A percentile compares a stretch with the other conserved stretches of the same genome.
Conservation (phyloP, 306 rosid species). For the Vigna trinervia region DNA sequence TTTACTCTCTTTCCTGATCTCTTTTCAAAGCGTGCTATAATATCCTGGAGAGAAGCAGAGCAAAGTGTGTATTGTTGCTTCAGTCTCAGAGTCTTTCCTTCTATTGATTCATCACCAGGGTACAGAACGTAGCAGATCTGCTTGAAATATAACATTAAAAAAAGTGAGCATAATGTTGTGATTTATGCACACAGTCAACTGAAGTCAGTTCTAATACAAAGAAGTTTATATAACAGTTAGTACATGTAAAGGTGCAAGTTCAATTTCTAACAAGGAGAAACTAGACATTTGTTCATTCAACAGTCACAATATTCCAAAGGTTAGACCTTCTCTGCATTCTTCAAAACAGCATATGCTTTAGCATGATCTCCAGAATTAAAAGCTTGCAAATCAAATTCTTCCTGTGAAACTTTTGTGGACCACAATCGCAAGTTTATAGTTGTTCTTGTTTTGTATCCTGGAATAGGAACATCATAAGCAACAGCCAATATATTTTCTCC, state of each 20-base stretch:
- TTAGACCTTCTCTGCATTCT: slow-evolving; percentile 86
- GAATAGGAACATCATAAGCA: slow-evolving; percentile 97
- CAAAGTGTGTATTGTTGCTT: slow-evolving; percentile 91
- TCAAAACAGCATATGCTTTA: slow-evolving; percentile 70
- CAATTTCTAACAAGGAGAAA: slow-evolving; percentile 23
- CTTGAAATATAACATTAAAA: slow-evolving; percentile 38
- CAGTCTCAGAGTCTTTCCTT: slow-evolving; percentile 85
- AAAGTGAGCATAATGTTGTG: slow-evolving; percentile 23
- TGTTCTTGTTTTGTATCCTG: slow-evolving; percentile 86
- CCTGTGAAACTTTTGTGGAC: slow-evolving; percentile 80
- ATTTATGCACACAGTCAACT: slow-evolving; percentile 14
- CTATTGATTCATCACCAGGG: slow-evolving; percentile 85
- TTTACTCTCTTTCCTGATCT: slow-evolving; percentile 62
- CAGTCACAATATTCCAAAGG: slow-evolving; percentile 18
- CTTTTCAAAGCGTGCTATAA: slow-evolving; percentile 77
- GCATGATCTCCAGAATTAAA: slow-evolving; percentile 86
- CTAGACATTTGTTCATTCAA: neutral
- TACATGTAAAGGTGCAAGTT: neutral
- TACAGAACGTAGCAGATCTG: slow-evolving; percentile 82
- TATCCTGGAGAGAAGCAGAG: slow-evolving; percentile 91
- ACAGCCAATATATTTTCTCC: slow-evolving; percentile 86
- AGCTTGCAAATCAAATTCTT: slow-evolving; percentile 77
- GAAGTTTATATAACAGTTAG: slow-evolving; percentile 5
- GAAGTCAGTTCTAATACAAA: slow-evolving; percentile 8
- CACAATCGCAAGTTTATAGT: slow-evolving; percentile 87